Evolutionary conservation across 225 moss, liverwort and hornwort species (phyloP).

Genomic region (Rhytidiadelphus loreus): DNA sequence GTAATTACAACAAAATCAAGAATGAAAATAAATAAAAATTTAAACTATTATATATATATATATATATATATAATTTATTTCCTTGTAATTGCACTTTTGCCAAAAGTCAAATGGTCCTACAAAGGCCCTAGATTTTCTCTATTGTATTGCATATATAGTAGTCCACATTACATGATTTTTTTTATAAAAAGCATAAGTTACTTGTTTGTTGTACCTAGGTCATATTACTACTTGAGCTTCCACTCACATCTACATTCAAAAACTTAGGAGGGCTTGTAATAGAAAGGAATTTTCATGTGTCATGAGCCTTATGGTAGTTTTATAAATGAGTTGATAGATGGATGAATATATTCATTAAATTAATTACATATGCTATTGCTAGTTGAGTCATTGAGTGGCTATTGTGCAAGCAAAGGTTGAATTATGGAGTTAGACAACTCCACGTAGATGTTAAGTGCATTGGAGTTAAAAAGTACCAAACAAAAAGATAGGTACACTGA

Average conservation of each 20-base stretch:
- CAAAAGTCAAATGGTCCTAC: no score
- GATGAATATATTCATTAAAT: background rate
- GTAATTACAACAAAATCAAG: no score
- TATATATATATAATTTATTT: no score
- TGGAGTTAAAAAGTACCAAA: no score
- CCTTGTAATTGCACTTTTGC: no score
- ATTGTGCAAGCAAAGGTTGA: background rate
- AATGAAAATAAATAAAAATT: no score
- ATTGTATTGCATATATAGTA: background rate
- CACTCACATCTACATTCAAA: background rate
- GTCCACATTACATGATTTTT: background rate
- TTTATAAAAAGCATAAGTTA: fast-evolving
- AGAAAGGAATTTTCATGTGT: background rate
- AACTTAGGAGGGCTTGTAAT: no score
- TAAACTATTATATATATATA: no score
- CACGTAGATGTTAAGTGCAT: no score
- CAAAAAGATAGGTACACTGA: background rate
- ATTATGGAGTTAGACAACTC: background rate
- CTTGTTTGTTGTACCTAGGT: background rate
- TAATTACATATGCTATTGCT: background rate
- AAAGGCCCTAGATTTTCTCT: no score
- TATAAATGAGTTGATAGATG: background rate
- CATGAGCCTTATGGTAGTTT: no score
- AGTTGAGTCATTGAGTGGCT: background rate
- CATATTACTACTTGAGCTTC: background rate